Evolutionary conservation across 257 asterid species (phyloP), one percentile per base, ranked within the genome.

Genomic region (Prunella vulgaris): DNA sequence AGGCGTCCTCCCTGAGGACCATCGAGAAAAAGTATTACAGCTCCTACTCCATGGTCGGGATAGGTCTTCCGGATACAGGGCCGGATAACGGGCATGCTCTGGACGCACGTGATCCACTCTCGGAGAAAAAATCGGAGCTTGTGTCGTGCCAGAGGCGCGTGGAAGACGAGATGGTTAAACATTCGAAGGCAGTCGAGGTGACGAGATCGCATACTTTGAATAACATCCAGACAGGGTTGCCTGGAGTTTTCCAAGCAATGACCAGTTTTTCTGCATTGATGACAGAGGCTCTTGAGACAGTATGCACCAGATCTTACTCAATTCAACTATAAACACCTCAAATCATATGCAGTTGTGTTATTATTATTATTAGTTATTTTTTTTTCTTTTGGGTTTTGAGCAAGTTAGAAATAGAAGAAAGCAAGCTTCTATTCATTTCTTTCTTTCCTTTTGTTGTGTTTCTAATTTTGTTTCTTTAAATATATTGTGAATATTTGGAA

Each of bases 161-260:
- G 52, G 97, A 89, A 66, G 98, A 94, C 35, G 99, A 94, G 81
- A 87, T 89, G 90, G 18, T 81, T 65, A 92, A 84, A 69, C 96
- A 91, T 73, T 22, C 93, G 0, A 89, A 70, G 81, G 97, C 98
- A 0, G 92, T 88, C 0, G 99, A 94, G 70, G 97, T 94, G 76
- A 94, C 99, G 4, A 71, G 97, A 67, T 92, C 99, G 10, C 88
- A 89, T 93, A 91, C 98, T 2, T 72, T 89, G 76, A 94, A 91
- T 68, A 94, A 94, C 78, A 84, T 94, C 25, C 99, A 94, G 63
- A 94, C 99, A 0, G 99, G 99, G 10, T 66, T 94, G 82, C 99
- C 99, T 0, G 97, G 97, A 21, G 99, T 94, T 72, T 91, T 94
- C 78, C 98, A 91, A 79, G 97, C 99, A 10, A 85, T 94, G 97